Base-by-base conservation (phyloP, 208 protist genomes). In the Crithidia expoeki region DNA sequence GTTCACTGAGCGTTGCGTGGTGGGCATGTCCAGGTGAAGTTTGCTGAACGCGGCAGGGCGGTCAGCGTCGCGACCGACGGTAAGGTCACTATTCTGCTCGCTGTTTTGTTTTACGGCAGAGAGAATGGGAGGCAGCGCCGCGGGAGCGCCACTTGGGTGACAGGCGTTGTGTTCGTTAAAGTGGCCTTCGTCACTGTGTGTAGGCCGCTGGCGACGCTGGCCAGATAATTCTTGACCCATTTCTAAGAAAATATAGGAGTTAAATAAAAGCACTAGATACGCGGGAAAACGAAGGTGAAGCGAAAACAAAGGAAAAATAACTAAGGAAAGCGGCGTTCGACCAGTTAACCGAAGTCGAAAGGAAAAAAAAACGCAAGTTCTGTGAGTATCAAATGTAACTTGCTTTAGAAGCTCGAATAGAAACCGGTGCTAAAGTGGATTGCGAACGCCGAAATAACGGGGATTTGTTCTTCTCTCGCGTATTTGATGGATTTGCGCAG, bases 241-340 rank as follows among this genome's bases (percentile, higher is more conserved):
- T 49, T 3, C 5, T 27, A 23, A 42, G n/a, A 49, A 19, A 23
- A 59, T 38, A 40, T 25, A 38, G 38, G 33, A 57, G 49, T 34
- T 44, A 46, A 49, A 38, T 2, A 42, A 47, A 42, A 17, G 32
- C 10, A n/a, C 17, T 1, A 30, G 21, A 23, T 27, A 30, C 33
- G 27, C 1, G 53, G 23, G 12, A 60, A 12, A 5, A 40, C 36
- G 36, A 40, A 40, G 36, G 36, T 40, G 36, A 40, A 40, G 36
- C 36, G 12, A 40, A 69, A 17, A 33, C 14, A 47, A n/a, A 68
- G 61, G 55, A 55, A 52, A 25, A 56, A 49, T n/a, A 67, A 42
- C 27, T 34, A 44, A 44, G 28, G 21, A 55, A 46, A 56, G n/a
- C 30, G n/a, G 27, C 17, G 17, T 27, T 27, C 12, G 7, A 11